Percentiles rank a stretch among this genome's conserved stretches.
Conservation (phyloP, 2,329 filamentous ascomycete genomes). For the Davidsoniella eucalypti region DNA sequence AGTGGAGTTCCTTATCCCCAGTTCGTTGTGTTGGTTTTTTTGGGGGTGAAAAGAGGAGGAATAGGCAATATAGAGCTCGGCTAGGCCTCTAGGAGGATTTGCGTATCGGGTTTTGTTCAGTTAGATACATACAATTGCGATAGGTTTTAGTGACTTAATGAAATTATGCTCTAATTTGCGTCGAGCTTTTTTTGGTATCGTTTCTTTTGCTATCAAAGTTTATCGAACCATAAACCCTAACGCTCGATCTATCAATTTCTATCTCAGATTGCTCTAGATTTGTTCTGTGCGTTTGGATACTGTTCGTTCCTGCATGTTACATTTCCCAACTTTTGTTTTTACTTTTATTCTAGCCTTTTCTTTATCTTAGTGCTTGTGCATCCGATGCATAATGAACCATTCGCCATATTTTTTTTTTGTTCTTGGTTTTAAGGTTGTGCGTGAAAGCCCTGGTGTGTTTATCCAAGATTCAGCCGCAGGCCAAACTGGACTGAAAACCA, state of each 20-base stretch:
- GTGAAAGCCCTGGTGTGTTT: background rate
- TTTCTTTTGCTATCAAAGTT: too few species aligned
- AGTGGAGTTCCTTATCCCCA: too few species aligned
- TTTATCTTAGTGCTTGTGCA: background rate
- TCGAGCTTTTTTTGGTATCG: too few species aligned
- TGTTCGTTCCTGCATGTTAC: conserved; percentile 3
- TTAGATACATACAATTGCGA: too few species aligned
- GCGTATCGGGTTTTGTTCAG: background rate
- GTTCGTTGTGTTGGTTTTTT: too few species aligned
- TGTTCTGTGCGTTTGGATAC: background rate
- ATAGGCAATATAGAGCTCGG: background rate
- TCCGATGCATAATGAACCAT: background rate
- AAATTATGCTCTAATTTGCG: too few species aligned
- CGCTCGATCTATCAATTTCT: too few species aligned
- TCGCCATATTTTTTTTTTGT: background rate
- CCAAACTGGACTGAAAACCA: background rate
- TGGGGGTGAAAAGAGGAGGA: background rate
- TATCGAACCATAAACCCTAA: too few species aligned
- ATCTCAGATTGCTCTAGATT: too few species aligned
- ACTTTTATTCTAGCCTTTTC: background rate
- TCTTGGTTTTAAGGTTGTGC: too few species aligned
- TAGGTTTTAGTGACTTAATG: too few species aligned
- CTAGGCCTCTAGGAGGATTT: background rate
- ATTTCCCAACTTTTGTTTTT: conserved; percentile 4
- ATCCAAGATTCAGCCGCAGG: background rate